Evolutionary conservation across 176 grass and related monocot species (phyloP), one percentile per base, ranked within the genome.

Genomic region (Dendrocalamus sinicus): DNA sequence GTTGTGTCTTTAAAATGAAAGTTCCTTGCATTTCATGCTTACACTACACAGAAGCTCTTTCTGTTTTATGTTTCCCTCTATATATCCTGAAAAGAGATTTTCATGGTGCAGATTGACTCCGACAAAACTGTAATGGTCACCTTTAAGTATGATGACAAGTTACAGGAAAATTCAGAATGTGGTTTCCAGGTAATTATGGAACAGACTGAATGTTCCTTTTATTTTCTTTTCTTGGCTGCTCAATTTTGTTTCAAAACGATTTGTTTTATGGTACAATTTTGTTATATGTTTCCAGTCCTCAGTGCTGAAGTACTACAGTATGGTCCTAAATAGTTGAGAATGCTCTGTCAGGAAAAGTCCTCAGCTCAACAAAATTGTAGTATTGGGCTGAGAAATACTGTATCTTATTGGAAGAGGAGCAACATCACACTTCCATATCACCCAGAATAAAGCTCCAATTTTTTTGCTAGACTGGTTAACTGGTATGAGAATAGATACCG

Each of bases 51-150:
- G 12, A 51, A n/a, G 26, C 44, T 67, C 15, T 32, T 80, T 51
- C 16, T 73, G 41, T 26, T n/a, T 80, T 86, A 24, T 68, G 37
- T 32, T 76, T 19, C 28, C 19, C 15, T 82, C 11, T 1, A 28
- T 67, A 52, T 55, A 64, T 52, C 32, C 57, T 84, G 26, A 79
- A 88, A 73, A 68, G 23, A 77, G 5, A 8, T 35, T 68, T 78
- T 48, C 62, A 60, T 81, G 20, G 41, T 89, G 78, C 92, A 97
- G 94, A 94, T 97, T 44, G 94, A 97, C 69, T 92, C 92, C 2
- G 90, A 94, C 62, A 97, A 97, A 89, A 97, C 94, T 67, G 70
- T 94, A 87, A 97, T 97, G 94, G 94, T 94, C n/a, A 97, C 86
- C 43, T 97, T 97, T 80, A 97, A 97, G 78, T 92, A 97, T 85